A percentile compares a stretch with the other conserved stretches of the same genome.
Conservation (phyloP, 768 basidiomycete species). For the Termitomyces sp. region DNA sequence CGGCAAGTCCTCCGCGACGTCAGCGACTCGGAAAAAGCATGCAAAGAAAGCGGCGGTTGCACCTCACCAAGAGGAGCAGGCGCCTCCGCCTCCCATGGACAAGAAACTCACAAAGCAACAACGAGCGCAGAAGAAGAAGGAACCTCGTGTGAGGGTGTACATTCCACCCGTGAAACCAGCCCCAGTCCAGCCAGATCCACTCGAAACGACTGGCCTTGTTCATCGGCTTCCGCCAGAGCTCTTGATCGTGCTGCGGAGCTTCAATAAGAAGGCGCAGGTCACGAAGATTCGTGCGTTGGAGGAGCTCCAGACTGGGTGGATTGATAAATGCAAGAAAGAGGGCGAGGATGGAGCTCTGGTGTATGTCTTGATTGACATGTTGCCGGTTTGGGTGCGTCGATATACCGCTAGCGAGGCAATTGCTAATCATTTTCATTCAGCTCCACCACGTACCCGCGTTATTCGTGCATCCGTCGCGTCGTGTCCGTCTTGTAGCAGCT, state of each 20-base stretch:
- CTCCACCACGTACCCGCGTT: slow-evolving; percentile 83
- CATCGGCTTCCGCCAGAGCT: slow-evolving; percentile 74
- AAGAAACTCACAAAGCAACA: slow-evolving; percentile 49
- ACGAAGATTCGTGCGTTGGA: slow-evolving; percentile 85
- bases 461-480: slow-evolving; percentile 74
- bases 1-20: slow-evolving; percentile 73
- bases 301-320: slow-evolving; percentile 68
- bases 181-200: slow-evolving; percentile 73
- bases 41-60: slow-evolving; percentile 48
- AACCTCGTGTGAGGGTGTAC: slow-evolving; percentile 80
- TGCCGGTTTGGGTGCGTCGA: slow-evolving; percentile 84
- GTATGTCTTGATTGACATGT: slow-evolving; percentile 46
- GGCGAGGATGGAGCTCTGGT: slow-evolving; percentile 34
- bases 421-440: slow-evolving; percentile 29
- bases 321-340: slow-evolving; percentile 44
- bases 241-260: slow-evolving; percentile 69
- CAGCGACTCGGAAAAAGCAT: slow-evolving; percentile 91
- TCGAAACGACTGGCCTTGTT: slow-evolving; percentile 79
- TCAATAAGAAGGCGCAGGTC: slow-evolving; percentile 86
- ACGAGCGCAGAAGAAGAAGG: slow-evolving; percentile 56
- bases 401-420: background rate
- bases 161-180: slow-evolving; percentile 81
- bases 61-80: slow-evolving; percentile 26
- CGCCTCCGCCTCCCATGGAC: slow-evolving; percentile 28
- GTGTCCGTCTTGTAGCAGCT: slow-evolving; percentile 59